Evolutionary conservation across 805 yeast genomes (phyloP), one percentile per base, ranked within the genome.

Genomic region (Ogataea dorogensis): DNA sequence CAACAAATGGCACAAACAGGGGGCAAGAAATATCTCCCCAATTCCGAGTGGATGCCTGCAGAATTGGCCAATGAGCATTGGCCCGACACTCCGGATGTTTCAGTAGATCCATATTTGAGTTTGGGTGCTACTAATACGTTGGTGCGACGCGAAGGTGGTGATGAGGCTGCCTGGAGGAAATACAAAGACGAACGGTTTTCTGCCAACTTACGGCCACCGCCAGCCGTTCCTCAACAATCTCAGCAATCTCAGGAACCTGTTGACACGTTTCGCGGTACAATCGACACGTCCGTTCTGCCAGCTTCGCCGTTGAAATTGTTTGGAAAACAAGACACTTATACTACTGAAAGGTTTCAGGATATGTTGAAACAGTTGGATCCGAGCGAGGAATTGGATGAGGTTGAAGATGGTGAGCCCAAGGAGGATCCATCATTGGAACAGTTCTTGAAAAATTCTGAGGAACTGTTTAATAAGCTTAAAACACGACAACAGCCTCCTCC

Each of bases 221-320:
- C 45, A 27, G 40, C 44, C 11, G 19, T 16, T 11, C 54, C 59
- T 6, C 18, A 29, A 11, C 46, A 42, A 13, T 35, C 47, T 1
- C 42, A 45, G 4, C 30, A 38, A 24, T 45, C 46, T 21, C n/a
- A n/a, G n/a, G n/a, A n/a, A n/a, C 41, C 52, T 3, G 55, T 56
- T 1, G 61, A 58, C 35, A 59, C 63, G 2, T 59, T 58, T 49
- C 58, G 61, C 18, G 53, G 56, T 24, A 35, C 36, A 13, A 39
- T 45, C 9, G 38, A 44, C n/a, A 53, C 49, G 20, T 50, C 59
- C 8, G 43, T 53, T 7, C 37, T 47, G 7, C 58, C 61, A 3
- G 46, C 49, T 13, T 58, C 63, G 4, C 64, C 63, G 2, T 34
- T 60, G 17, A 59, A 58, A 31, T 36, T 60, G 10, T 59, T 60